A percentile compares a stretch with the other conserved stretches of the same genome.
These are phyloP conservation scores for Penicillium frequentans DNA, from an alignment of 2,329 filamentous ascomycete genomes.

Conservation along the genomic window DNA sequence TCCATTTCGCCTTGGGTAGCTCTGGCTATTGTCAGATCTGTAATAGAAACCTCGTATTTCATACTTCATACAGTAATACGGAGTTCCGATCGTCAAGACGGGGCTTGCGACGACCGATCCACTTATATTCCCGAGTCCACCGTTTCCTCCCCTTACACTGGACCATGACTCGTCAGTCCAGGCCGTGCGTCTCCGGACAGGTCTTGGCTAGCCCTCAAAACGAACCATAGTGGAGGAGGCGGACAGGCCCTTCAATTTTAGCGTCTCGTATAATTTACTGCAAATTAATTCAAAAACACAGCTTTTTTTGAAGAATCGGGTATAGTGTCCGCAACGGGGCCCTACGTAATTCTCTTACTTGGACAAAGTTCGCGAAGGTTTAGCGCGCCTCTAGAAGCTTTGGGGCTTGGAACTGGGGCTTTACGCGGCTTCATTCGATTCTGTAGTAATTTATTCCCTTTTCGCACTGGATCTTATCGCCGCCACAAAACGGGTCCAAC, in stretches of 20 bases:
- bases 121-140: slow-evolving; percentile 12
- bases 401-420: not conserved
- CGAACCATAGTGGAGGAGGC: not conserved
- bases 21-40: not conserved
- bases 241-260: not conserved
- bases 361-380: not conserved
- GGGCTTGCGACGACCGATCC: slow-evolving; percentile 18
- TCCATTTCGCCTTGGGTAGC: too few species aligned
- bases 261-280: not conserved
- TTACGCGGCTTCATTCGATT: not conserved
- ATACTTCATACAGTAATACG: not conserved
- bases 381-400: not conserved
- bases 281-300: not conserved
- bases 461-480: not conserved
- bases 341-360: not conserved
- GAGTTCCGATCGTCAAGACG: slow-evolving; percentile 1
- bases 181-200: not conserved
- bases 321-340: not conserved
- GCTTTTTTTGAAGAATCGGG: not conserved
- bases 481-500: not conserved
- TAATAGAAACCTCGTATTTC: not conserved
- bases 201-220: not conserved
- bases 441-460: not conserved
- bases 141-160: slow-evolving; percentile 2
- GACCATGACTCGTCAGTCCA: slow-evolving; percentile 6